Percentiles rank a stretch among this genome's conserved stretches.
Conservation (phyloP, 139 green algal species). For the Trebouxia sp. region DNA sequence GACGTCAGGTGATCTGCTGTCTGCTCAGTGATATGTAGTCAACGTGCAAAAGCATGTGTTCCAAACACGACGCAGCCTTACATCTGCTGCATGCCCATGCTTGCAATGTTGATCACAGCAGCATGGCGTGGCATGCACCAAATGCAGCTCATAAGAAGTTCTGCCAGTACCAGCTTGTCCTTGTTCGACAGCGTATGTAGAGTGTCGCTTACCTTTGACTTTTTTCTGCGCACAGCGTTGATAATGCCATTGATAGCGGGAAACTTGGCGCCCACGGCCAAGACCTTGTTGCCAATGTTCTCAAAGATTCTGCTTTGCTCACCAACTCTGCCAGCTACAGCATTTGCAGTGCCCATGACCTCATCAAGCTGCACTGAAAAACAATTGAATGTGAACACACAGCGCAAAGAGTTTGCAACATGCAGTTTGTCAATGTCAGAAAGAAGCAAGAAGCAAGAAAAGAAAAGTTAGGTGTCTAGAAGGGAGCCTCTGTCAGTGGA, state of each 20-base stretch:
- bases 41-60: neutral
- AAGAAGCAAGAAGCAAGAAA: neutral
- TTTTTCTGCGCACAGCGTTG: slow-evolving; percentile 83
- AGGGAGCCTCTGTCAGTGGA: too few species aligned
- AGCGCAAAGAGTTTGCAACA: neutral
- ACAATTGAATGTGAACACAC: neutral
- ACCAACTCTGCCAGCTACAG: slow-evolving; percentile 62
- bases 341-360: slow-evolving; percentile 73
- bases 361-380: slow-evolving; percentile 73
- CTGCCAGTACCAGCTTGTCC: neutral
- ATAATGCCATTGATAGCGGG: slow-evolving; percentile 86
- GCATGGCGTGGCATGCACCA: too few species aligned
- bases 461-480: too few species aligned
- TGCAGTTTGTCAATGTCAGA: neutral
- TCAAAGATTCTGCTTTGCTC: slow-evolving; percentile 67
- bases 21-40: too few species aligned
- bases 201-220: slow-evolving; percentile 52
- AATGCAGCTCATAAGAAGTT: too few species aligned
- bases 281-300: slow-evolving; percentile 61
- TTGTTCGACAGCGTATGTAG: neutral
- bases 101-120: too few species aligned
- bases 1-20: too few species aligned
- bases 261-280: slow-evolving; percentile 69
- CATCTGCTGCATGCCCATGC: too few species aligned
- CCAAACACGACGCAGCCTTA: too few species aligned